phyloP scores from a whole-genome alignment of 768 basidiomycete genomes.

The Tylopilus rubrobrunneus region DNA sequence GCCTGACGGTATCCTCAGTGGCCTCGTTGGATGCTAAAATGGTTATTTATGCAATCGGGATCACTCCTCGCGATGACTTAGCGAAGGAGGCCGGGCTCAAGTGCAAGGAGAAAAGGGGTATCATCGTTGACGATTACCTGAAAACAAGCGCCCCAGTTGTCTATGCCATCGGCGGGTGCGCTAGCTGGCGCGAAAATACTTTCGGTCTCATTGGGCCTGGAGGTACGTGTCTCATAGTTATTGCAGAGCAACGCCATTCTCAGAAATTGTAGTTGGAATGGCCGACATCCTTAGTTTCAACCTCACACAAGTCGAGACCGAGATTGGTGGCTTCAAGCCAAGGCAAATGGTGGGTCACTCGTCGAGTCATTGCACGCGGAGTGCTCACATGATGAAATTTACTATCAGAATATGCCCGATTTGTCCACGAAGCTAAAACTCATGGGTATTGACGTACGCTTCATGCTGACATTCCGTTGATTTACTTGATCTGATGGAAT shows the following conservation, averaged over 20 bases:
- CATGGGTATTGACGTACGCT: slow-evolving; percentile 52
- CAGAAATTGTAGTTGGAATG: slow-evolving; percentile 49
- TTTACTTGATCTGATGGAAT: background rate
- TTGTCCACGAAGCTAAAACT: slow-evolving; percentile 63
- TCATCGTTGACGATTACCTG: slow-evolving; percentile 55
- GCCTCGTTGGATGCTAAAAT: slow-evolving; percentile 50
- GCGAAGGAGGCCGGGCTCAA: slow-evolving; percentile 51
- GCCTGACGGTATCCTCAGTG: slow-evolving; percentile 38
- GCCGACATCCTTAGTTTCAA: slow-evolving; percentile 74
- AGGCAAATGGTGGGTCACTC: slow-evolving; percentile 39
- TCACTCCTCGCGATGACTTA: slow-evolving; percentile 66
- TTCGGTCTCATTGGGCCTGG: slow-evolving; percentile 78
- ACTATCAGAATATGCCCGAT: slow-evolving; percentile 51
- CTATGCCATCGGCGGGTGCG: slow-evolving; percentile 77
- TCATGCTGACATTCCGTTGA: background rate
- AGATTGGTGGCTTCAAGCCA: slow-evolving; percentile 36
- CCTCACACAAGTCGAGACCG: slow-evolving; percentile 51
- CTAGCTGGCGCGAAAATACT: slow-evolving; percentile 60
- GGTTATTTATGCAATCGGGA: slow-evolving; percentile 67
- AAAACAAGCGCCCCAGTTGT: slow-evolving; percentile 55
- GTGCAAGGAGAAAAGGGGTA: slow-evolving; percentile 48
- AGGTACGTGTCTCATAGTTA: slow-evolving; percentile 20
- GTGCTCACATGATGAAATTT: background rate
- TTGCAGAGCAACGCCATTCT: background rate
- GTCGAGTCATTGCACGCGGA: background rate